These are phyloP conservation scores for Cruciata laevipes DNA, from an alignment of 257 asterid species.

Conservation along the genomic window DNA sequence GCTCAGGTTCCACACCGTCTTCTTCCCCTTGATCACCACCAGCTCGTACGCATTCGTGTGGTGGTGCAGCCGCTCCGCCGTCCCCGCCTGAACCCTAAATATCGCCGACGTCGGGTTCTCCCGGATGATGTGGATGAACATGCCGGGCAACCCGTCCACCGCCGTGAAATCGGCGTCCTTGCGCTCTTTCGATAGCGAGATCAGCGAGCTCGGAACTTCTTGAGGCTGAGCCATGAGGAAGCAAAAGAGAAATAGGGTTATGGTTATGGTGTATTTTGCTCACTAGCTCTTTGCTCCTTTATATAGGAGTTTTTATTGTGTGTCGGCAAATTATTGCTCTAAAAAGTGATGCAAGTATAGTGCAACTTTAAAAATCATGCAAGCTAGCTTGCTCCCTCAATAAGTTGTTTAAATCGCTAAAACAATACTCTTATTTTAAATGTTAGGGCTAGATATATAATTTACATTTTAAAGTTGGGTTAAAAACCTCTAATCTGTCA, in stretches of 20 bases:
- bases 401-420: too few relatives aligned
- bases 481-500: too few relatives aligned
- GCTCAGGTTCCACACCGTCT: slow-evolving; percentile 73
- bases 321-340: too few relatives aligned
- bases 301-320: too few relatives aligned
- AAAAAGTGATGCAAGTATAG: too few relatives aligned
- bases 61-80: slow-evolving; percentile 86
- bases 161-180: slow-evolving; percentile 41
- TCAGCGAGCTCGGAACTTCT: slow-evolving; percentile 42
- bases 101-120: slow-evolving; percentile 83
- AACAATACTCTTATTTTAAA: too few relatives aligned
- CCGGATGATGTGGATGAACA: slow-evolving; percentile 55
- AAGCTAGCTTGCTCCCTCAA: too few relatives aligned
- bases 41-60: slow-evolving; percentile 86
- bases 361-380: too few relatives aligned
- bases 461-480: too few relatives aligned
- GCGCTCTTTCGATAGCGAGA: slow-evolving; percentile 50
- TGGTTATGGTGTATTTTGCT: not conserved
- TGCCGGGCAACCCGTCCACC: slow-evolving; percentile 72
- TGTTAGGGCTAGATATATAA: too few relatives aligned
- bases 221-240: not conserved
- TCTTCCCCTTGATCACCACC: slow-evolving; percentile 72
- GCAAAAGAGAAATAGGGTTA: not conserved
- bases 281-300: not conserved
- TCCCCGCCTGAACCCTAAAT: slow-evolving; percentile 67